A percentile compares a stretch with the other conserved stretches of the same genome.
These are phyloP conservation scores for Cystobasidium slooffiae DNA, from an alignment of 1,284 basidiomycete genomes.

Conservation along the genomic window DNA sequence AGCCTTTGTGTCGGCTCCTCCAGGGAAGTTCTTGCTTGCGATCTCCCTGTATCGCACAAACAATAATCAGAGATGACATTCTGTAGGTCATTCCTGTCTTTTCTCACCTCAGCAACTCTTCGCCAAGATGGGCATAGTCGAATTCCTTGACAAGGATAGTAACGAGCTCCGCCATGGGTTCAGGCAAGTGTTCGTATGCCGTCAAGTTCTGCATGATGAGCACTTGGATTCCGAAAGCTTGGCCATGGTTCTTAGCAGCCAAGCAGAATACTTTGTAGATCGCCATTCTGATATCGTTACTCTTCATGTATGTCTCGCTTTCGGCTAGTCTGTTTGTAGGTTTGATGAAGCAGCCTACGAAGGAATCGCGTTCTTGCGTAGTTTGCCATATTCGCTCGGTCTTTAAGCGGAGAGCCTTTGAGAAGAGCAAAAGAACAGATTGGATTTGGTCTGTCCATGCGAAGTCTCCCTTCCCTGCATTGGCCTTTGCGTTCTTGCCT, in stretches of 20 bases:
- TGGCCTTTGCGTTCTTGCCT: conserved; percentile 43
- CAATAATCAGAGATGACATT: background rate
- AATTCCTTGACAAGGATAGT: conserved; percentile 80
- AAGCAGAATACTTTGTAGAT: conserved; percentile 88
- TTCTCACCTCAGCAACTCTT: conserved; percentile 74
- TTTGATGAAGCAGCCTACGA: conserved; percentile 80
- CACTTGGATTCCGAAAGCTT: conserved; percentile 74
- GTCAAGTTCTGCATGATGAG: conserved; percentile 89
- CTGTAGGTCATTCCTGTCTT: background rate
- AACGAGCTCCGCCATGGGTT: conserved; percentile 91
- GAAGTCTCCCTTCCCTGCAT: conserved; percentile 61
- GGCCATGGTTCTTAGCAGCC: conserved; percentile 88
- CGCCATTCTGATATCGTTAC: conserved; percentile 68
- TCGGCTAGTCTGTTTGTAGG: conserved; percentile 86
- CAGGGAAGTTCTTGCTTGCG: conserved; percentile 73
- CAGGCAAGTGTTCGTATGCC: conserved; percentile 91
- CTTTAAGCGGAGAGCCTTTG: conserved; percentile 73
- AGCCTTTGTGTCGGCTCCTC: conserved; percentile 77
- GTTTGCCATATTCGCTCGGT: conserved; percentile 85
- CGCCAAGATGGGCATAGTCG: conserved; percentile 84
- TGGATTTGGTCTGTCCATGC: conserved; percentile 80
- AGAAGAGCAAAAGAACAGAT: conserved; percentile 68
- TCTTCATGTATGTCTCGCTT: conserved; percentile 86
- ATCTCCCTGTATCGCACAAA: conserved; percentile 66
- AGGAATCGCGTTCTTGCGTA: conserved; percentile 77